These are phyloP conservation scores for Paspalum vaginatum DNA, from an alignment of 176 grass and related monocot species.

Conservation along the genomic window DNA sequence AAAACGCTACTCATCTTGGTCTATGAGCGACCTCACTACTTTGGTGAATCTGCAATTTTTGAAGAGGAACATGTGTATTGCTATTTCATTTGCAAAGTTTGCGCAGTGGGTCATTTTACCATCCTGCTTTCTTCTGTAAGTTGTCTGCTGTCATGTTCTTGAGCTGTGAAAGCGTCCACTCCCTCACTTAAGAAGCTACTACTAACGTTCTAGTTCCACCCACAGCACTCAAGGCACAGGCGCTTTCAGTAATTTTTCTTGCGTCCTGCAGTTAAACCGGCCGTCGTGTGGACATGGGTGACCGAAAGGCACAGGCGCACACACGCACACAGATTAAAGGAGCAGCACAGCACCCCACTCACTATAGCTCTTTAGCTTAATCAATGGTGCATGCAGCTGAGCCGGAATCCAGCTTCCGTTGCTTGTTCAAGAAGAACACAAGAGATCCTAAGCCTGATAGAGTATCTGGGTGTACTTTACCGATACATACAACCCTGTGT, in stretches of 20 bases:
- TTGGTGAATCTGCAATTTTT: too few species aligned
- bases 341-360: not conserved
- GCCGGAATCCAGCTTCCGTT: not conserved
- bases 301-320: conserved; percentile 36
- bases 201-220: not conserved
- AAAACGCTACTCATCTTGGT: too few species aligned
- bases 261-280: conserved; percentile 5
- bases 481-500: too few species aligned
- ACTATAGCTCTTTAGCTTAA: not conserved
- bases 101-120: too few species aligned
- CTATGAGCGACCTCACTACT: too few species aligned
- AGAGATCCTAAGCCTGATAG: conserved; percentile 20
- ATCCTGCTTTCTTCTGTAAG: too few species aligned
- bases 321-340: conserved; percentile 5
- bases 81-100: too few species aligned
- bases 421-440: conserved; percentile 31
- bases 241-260: too few species aligned
- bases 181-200: not conserved
- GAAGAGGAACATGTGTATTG: too few species aligned
- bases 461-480: not conserved
- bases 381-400: conserved; percentile 31
- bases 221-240: not conserved
- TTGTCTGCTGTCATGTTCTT: too few species aligned
- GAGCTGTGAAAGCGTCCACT: too few species aligned
- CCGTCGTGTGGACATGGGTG: conserved; percentile 47